A percentile compares a stretch with the other conserved stretches of the same genome.
These are phyloP conservation scores for Periglandula ipomoeae DNA, from an alignment of 2,329 filamentous ascomycete species.

Conservation along the genomic window DNA sequence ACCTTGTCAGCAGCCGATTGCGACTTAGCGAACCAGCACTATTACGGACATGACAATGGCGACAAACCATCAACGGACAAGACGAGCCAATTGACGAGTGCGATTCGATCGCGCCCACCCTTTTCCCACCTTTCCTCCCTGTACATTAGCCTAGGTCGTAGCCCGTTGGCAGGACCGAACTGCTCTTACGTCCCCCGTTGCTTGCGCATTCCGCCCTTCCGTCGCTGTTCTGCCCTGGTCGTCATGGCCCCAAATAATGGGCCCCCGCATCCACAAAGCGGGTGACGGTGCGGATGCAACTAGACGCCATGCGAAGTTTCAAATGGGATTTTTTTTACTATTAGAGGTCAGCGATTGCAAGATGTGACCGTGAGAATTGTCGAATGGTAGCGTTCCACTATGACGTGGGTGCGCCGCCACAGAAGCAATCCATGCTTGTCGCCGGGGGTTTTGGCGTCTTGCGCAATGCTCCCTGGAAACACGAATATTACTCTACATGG, in stretches of 20 bases:
- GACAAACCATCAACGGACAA: background rate
- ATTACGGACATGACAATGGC: background rate
- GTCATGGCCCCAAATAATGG: background rate
- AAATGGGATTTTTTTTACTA: background rate
- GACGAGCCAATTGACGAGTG: background rate
- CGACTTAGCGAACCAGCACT: background rate
- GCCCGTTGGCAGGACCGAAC: too few relatives aligned
- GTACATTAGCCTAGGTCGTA: too few relatives aligned
- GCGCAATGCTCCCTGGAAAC: background rate
- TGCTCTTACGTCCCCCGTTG: too few relatives aligned
- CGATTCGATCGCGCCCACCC: background rate
- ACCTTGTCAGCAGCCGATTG: background rate
- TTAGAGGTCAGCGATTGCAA: background rate
- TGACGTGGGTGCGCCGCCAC: background rate
- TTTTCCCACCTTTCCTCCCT: too few relatives aligned
- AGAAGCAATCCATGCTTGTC: background rate
- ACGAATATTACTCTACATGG: too few relatives aligned
- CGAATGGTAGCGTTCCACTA: background rate
- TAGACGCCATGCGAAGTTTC: background rate
- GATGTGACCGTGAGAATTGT: background rate
- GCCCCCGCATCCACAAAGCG: background rate
- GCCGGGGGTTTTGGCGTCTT: background rate
- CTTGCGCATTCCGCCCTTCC: background rate
- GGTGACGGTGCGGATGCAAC: constrained; percentile 1
- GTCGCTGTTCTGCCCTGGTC: background rate